Evolutionary conservation across 495 filamentous ascomycete species (phyloP).

Genomic region (Melanomma pulvis-pyrius): DNA sequence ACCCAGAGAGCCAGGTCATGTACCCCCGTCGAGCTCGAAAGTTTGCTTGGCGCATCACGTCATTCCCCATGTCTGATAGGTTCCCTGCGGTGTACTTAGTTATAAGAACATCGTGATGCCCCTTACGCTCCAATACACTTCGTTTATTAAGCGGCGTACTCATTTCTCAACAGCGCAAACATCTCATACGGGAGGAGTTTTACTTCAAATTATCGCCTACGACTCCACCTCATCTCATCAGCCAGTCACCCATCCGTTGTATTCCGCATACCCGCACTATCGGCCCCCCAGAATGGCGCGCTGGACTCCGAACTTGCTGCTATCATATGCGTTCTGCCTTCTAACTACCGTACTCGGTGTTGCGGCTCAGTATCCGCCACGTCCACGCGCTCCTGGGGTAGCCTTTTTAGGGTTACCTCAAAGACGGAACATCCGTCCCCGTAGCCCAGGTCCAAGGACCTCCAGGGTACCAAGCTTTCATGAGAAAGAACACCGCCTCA

Average conservation of each 20-base stretch:
- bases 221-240: neutral
- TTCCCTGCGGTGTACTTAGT: no score
- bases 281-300: neutral
- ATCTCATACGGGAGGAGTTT: neutral
- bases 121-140: neutral
- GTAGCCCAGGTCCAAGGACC: conserved; percentile 18
- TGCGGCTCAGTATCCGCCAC: conserved; percentile 4
- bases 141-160: neutral
- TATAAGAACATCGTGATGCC: no score
- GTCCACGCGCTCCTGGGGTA: conserved; percentile 9
- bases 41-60: no score
- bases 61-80: no score
- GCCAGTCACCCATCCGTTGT: neutral
- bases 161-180: neutral
- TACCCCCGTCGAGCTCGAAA: no score
- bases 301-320: neutral
- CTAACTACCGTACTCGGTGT: neutral
- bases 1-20: no score
- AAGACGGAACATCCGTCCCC: conserved; percentile 10
- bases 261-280: neutral
- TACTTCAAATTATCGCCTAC: neutral
- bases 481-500: conserved; percentile 15
- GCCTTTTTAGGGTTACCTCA: conserved; percentile 20
- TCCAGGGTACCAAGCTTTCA: conserved; percentile 23
- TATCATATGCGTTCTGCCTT: conserved; percentile 1